These are phyloP conservation scores for Codiaeum variegatum DNA, from an alignment of 441 rosid species.

Conservation along the genomic window DNA sequence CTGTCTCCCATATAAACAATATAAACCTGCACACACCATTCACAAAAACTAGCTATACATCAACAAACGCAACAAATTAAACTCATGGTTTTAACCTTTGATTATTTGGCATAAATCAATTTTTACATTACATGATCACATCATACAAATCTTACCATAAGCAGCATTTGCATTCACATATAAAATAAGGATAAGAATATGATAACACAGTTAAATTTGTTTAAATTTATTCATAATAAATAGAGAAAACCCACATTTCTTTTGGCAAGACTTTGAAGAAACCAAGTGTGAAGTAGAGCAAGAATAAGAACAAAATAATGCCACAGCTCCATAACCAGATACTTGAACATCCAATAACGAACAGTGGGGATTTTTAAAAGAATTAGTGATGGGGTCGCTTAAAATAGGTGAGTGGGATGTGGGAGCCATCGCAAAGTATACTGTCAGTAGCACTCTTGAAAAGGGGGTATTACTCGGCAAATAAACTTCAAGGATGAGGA, in stretches of 20 bases:
- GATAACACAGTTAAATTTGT: too few species aligned
- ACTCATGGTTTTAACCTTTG: not conserved
- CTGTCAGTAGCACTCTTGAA: not conserved
- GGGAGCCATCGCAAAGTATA: conserved; percentile 4
- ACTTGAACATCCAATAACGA: not conserved
- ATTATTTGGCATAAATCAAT: too few species aligned
- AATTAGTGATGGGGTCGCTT: not conserved
- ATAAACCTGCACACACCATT: conserved; percentile 32
- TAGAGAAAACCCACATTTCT: conserved; percentile 33
- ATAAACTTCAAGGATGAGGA: not conserved
- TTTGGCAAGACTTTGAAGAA: conserved; percentile 25
- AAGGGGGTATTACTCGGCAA: not conserved
- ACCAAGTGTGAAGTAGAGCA: conserved; percentile 22
- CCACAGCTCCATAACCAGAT: conserved; percentile 12
- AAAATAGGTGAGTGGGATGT: not conserved
- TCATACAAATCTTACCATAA: too few species aligned
- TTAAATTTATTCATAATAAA: too few species aligned
- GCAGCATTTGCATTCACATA: too few species aligned
- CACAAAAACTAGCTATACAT: not conserved
- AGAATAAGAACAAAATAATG: conserved; percentile 23
- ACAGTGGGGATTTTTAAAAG: not conserved
- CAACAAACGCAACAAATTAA: conserved; percentile 5
- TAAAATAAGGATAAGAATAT: too few species aligned
- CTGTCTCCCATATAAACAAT: conserved; percentile 50
- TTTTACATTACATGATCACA: too few species aligned